Conservation (phyloP, 2,329 filamentous ascomycete genomes). For the Stachybotrys elegans region DNA sequence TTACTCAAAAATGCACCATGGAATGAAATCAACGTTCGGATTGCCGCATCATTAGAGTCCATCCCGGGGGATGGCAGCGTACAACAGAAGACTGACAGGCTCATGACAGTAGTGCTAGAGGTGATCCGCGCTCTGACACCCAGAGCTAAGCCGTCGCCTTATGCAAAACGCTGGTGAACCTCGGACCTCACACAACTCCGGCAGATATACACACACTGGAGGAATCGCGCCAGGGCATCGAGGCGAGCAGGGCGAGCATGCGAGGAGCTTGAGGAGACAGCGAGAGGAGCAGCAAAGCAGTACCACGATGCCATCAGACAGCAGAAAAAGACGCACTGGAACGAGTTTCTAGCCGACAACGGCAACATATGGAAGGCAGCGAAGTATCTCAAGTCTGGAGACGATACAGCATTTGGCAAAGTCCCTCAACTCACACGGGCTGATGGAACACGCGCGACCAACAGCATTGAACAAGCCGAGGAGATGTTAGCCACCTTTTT, state of each 20-base stretch:
- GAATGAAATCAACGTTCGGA: conserved; percentile 8
- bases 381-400: conserved; percentile 18
- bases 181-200: conserved; percentile 21
- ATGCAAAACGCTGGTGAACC: conserved; percentile 24
- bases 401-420: conserved; percentile 16
- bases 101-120: conserved; percentile 5
- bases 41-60: conserved; percentile 3
- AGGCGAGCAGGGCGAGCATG: conserved; percentile 9
- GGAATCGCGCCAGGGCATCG: conserved; percentile 17
- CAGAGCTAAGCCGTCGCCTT: conserved; percentile 17
- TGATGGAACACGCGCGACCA: conserved; percentile 12
- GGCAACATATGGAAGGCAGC: conserved; percentile 23
- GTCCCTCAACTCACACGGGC: conserved; percentile 14
- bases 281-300: conserved; percentile 14
- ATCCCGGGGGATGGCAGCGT: conserved; percentile 4
- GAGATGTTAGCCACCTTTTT: conserved; percentile 16
- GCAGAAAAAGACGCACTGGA: conserved; percentile 15
- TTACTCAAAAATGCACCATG: conserved; percentile 7
- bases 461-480: conserved; percentile 10
- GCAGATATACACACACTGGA: conserved; percentile 20
- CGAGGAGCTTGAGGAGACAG: conserved; percentile 14
- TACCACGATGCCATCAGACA: conserved; percentile 19
- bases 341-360: conserved; percentile 20
- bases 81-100: conserved; percentile 7
- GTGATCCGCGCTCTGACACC: conserved; percentile 10